Base-by-base conservation (phyloP, 1,139 yeast genomes). In the Lodderomyces beijingensis region DNA sequence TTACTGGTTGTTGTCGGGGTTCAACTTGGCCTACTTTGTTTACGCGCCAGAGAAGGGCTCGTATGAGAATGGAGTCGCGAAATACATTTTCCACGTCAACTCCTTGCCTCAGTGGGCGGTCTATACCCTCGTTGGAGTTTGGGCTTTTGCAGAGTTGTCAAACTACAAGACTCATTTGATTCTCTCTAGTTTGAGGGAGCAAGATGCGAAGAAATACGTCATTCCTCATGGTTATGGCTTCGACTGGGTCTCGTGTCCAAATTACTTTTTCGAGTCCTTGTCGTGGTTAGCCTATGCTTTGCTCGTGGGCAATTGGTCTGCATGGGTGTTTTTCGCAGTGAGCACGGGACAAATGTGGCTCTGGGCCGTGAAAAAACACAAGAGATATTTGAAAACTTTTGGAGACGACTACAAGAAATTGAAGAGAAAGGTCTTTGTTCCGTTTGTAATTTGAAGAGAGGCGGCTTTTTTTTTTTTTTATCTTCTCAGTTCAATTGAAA, bases 1-100 rank as follows among this genome's bases (percentile, higher is more conserved):
- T 57, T 91, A 91, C 62, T 89, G 97, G 96, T 55, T 86, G 19
- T 65, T 91, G 42, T 82, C 91, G 28, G 97, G 97, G 1, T 55
- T 84, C 22, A 68, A 77, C 44, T 67, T 85, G 34, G 76, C 87
- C 3, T 76, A 70, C 46, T 81, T 84, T 43, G 67, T 79, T 29
- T 89, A 85, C 42, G 76, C 82, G 4, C 93, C 94, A 8, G 39
- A 42, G 12, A 36, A 37, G 24, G 55, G 20, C 20, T 14, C 22
- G 12, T 9, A 21, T 20, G 16, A 21, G 14, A 17, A 31, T 22
- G 42, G 41, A 12, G 29, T 45, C 19, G 34, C 39, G 16, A 16
- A 20, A 13, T 46, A 46, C 21, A 24, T 62, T 5, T 64, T 59
- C 51, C 59, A 64, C 39, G 65, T 61, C 27, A 57, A 56, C 41